Evolutionary conservation across 2,329 filamentous ascomycete genomes (phyloP).

Genomic region (Aspergillus bombycis): DNA sequence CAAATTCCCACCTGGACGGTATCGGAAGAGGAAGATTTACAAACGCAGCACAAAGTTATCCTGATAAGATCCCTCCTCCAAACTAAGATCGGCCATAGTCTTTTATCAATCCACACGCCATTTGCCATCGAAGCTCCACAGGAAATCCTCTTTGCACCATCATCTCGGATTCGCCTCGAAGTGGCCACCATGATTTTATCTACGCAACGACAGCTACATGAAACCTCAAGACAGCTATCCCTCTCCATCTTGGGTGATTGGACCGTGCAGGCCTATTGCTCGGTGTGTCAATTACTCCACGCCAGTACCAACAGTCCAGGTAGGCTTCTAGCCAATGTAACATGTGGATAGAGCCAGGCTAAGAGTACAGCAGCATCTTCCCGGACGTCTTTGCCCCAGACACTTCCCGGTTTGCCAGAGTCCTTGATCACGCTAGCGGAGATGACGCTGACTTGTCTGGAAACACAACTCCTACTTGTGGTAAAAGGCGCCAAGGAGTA

Average conservation of each 20-base stretch:
- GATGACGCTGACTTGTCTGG: conserved; percentile 32
- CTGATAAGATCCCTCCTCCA: conserved; percentile 40
- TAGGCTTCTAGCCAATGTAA: conserved; percentile 15
- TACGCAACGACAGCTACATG: conserved; percentile 38
- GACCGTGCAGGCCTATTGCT: conserved; percentile 41
- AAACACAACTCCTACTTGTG: conserved; percentile 34
- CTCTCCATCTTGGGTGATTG: conserved; percentile 40
- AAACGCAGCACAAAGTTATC: conserved; percentile 30
- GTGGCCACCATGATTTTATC: conserved; percentile 42
- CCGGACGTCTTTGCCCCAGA: conserved; percentile 26
- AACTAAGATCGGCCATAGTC: conserved; percentile 38
- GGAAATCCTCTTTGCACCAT: conserved; percentile 39
- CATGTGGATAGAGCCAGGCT: not conserved
- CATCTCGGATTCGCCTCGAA: conserved; percentile 40
- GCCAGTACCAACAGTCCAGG: conserved; percentile 25
- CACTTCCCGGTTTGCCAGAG: conserved; percentile 36
- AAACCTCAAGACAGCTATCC: conserved; percentile 36
- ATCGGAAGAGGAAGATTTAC: conserved; percentile 22
- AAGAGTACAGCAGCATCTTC: conserved; percentile 1
- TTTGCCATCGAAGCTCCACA: conserved; percentile 40
- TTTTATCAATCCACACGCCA: conserved; percentile 44
- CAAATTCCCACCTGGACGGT: conserved; percentile 37
- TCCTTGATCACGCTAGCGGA: conserved; percentile 39
- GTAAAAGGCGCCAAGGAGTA: conserved; percentile 45
- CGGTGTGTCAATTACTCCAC: conserved; percentile 42